Percentiles rank a stretch among this genome's conserved stretches.
Conservation (phyloP, 345 rosid species). For the Ceriops zippeliana region DNA sequence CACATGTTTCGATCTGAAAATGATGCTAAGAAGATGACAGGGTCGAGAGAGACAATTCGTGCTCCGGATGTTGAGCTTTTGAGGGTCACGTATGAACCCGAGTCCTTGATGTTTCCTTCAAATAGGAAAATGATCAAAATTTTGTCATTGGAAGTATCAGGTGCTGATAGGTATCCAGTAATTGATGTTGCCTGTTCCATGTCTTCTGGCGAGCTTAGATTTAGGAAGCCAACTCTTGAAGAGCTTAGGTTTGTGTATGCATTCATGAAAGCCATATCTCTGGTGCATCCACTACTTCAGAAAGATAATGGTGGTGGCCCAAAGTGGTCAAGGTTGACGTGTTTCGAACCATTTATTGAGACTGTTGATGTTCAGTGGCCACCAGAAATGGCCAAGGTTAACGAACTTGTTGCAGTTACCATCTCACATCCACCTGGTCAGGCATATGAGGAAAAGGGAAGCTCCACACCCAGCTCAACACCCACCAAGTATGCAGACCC, state of each 20-base stretch:
- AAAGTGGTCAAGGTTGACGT: conserved; percentile 35
- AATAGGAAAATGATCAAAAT: conserved; percentile 59
- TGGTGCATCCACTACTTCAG: conserved; percentile 58
- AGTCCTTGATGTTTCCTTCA: conserved; percentile 53
- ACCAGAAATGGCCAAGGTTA: conserved; percentile 46
- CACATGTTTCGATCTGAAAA: conserved; percentile 47
- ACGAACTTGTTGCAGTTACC: conserved; percentile 64
- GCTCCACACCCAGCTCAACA: conserved; percentile 38
- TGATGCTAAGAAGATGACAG: conserved; percentile 55
- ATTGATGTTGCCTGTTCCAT: conserved; percentile 52
- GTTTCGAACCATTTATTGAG: conserved; percentile 61
- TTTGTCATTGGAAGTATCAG: conserved; percentile 52
- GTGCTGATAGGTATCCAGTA: conserved; percentile 57
- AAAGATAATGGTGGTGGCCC: conserved; percentile 45
- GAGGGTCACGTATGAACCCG: conserved; percentile 52
- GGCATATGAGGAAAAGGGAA: conserved; percentile 49
- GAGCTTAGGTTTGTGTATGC: conserved; percentile 66
- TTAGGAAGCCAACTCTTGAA: conserved; percentile 57
- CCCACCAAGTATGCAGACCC: conserved; percentile 44
- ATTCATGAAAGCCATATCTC: conserved; percentile 50
- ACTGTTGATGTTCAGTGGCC: conserved; percentile 76
- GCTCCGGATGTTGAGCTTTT: conserved; percentile 60
- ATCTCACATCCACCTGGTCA: conserved; percentile 57
- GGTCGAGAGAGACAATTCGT: conserved; percentile 47
- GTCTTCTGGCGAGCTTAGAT: conserved; percentile 45